phyloP scores from a whole-genome alignment of 2,329 filamentous ascomycete genomes.

The Trichoderma asperellum region DNA sequence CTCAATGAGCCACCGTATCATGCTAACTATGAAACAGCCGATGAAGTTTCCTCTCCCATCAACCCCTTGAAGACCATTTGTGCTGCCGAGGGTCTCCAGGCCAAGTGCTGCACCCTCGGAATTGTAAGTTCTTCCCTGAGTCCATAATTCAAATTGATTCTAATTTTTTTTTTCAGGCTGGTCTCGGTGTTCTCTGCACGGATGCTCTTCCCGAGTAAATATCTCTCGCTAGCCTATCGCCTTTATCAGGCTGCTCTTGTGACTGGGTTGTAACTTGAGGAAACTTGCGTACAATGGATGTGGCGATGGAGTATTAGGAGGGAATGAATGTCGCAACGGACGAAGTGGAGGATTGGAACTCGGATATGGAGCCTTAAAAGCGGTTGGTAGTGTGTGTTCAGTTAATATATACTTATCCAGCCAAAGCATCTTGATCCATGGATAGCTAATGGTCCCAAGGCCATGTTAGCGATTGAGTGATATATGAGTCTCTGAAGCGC shows the following conservation, averaged over 20 bases:
- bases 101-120: conserved; percentile 17
- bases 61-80: conserved; percentile 10
- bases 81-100: not conserved
- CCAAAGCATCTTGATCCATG: not conserved
- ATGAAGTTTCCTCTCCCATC: not conserved
- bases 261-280: not conserved
- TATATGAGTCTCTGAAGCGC: not conserved
- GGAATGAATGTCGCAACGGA: not conserved
- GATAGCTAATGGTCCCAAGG: not conserved
- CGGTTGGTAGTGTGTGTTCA: not conserved
- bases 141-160: not conserved
- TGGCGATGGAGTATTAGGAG: not conserved
- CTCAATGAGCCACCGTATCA: too few relatives aligned
- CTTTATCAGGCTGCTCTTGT: not conserved
- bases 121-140: not conserved
- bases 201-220: conserved; percentile 19
- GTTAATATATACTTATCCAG: conserved; percentile 3
- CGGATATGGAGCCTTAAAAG: not conserved
- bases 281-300: not conserved
- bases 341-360: not conserved
- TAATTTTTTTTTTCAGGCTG: not conserved
- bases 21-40: not conserved
- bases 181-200: conserved; percentile 11
- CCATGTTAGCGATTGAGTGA: not conserved
- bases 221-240: not conserved